Evolutionary conservation across 140 eudicot species (phyloP).

Genomic region (Cichorium intybus): DNA sequence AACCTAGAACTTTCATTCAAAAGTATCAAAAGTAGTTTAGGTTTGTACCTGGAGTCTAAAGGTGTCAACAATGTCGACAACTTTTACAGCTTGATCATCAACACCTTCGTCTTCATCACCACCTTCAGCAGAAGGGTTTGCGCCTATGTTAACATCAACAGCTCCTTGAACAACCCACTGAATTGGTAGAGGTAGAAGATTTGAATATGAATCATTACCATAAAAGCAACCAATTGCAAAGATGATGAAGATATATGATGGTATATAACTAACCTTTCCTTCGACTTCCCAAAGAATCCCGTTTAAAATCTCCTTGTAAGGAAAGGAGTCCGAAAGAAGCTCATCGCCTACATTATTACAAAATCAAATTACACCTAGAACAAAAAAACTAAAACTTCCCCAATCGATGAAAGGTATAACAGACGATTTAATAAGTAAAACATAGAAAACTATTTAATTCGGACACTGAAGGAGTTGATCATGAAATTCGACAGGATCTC

Average conservation of each 20-base stretch:
- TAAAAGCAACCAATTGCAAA: background rate
- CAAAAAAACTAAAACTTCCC: no score
- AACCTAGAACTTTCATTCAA: background rate
- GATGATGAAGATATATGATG: background rate
- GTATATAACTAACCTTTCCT: slow-evolving; percentile 49
- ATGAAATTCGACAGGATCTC: background rate
- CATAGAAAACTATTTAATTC: background rate
- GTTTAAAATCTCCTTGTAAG: slow-evolving; percentile 62
- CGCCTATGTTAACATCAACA: slow-evolving; percentile 76
- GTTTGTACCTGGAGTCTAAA: slow-evolving; percentile 76
- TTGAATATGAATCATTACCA: slow-evolving; percentile 1
- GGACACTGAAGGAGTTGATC: background rate
- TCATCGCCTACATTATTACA: slow-evolving; percentile 59
- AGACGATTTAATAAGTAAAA: background rate
- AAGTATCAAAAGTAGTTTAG: background rate
- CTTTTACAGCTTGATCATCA: slow-evolving; percentile 75
- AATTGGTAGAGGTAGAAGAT: background rate
- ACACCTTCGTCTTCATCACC: slow-evolving; percentile 82
- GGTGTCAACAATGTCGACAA: slow-evolving; percentile 90
- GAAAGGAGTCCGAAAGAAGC: slow-evolving; percentile 90
- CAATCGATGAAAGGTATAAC: background rate
- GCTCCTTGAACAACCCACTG: slow-evolving; percentile 89
- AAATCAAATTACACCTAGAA: background rate
- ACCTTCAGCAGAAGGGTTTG: slow-evolving; percentile 91
- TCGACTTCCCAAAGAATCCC: slow-evolving; percentile 87